Percentiles rank a stretch among this genome's conserved stretches.
Evolutionary conservation across 2,329 filamentous ascomycete species (phyloP).

Genomic region (Mycosphaerelloides madeirae): DNA sequence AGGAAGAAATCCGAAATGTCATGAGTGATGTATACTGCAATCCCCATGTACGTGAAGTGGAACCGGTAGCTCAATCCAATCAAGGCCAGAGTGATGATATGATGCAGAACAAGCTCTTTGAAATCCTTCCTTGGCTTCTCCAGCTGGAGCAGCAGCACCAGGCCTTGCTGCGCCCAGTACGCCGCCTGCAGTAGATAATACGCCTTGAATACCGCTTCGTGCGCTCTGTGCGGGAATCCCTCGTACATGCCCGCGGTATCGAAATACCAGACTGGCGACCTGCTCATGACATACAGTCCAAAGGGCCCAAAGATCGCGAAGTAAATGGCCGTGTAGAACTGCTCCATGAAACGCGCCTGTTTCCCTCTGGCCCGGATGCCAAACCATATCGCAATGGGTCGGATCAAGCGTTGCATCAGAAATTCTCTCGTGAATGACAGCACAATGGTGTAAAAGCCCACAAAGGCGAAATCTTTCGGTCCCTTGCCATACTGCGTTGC

Average conservation of each 20-base stretch:
- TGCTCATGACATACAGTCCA: slow-evolving; percentile 85
- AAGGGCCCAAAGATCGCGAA: slow-evolving; percentile 77
- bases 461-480: slow-evolving; percentile 78
- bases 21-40: slow-evolving; percentile 90
- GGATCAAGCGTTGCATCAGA: slow-evolving; percentile 84
- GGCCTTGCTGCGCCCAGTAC: slow-evolving; percentile 93
- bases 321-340: slow-evolving; percentile 90
- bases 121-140: slow-evolving; percentile 95
- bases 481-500: slow-evolving; percentile 77
- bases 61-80: slow-evolving; percentile 88
- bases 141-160: slow-evolving; percentile 78
- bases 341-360: slow-evolving; percentile 90
- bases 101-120: slow-evolving; percentile 85
- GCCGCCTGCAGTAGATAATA: slow-evolving; percentile 93
- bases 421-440: slow-evolving; percentile 93
- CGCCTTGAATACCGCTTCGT: slow-evolving; percentile 80
- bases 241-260: slow-evolving; percentile 89
- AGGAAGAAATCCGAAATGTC: slow-evolving; percentile 96
- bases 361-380: slow-evolving; percentile 71
- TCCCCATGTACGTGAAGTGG: slow-evolving; percentile 92
- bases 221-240: slow-evolving; percentile 74
- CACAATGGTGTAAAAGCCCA: slow-evolving; percentile 82
- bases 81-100: slow-evolving; percentile 79
- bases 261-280: slow-evolving; percentile 94
- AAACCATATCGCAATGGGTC: slow-evolving; percentile 65